Conservation (phyloP, 1,139 yeast genomes). For the Magnusiomyces sp. region DNA sequence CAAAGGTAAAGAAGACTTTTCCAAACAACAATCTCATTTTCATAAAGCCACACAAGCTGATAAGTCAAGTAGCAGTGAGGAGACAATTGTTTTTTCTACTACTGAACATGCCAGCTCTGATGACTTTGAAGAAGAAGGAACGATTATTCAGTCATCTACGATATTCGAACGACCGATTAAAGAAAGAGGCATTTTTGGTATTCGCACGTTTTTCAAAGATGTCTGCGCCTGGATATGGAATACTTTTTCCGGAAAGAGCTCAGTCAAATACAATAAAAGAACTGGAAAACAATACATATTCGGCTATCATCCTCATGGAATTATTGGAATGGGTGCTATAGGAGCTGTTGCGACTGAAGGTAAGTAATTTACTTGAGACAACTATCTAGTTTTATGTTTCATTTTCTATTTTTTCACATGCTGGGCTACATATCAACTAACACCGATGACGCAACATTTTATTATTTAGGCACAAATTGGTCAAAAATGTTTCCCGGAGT, state of each 20-base stretch:
- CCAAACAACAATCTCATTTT: neutral
- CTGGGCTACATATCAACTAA: neutral
- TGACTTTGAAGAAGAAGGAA: neutral
- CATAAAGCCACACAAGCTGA: no score
- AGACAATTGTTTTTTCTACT: no score
- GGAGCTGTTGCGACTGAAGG: conserved; percentile 79
- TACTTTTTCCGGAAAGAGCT: conserved; percentile 1
- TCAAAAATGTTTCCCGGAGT: conserved; percentile 71
- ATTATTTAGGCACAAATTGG: conserved; percentile 43
- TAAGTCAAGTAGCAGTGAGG: no score
- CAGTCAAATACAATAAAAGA: conserved; percentile 31
- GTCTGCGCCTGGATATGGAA: neutral
- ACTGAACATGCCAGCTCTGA: neutral
- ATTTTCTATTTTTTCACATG: neutral
- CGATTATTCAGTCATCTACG: conserved; percentile 1
- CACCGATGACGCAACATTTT: neutral
- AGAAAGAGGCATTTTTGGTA: neutral
- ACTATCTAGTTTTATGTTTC: neutral
- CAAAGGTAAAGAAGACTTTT: neutral
- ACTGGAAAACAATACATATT: conserved; percentile 56
- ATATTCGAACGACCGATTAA: neutral
- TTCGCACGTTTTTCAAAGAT: neutral
- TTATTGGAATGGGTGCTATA: conserved; percentile 85
- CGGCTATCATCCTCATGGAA: conserved; percentile 97
- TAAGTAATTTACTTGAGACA: conserved; percentile 1